These are phyloP conservation scores for Strigomonas culicis DNA, from an alignment of 208 protist genomes.

Conservation along the genomic window DNA sequence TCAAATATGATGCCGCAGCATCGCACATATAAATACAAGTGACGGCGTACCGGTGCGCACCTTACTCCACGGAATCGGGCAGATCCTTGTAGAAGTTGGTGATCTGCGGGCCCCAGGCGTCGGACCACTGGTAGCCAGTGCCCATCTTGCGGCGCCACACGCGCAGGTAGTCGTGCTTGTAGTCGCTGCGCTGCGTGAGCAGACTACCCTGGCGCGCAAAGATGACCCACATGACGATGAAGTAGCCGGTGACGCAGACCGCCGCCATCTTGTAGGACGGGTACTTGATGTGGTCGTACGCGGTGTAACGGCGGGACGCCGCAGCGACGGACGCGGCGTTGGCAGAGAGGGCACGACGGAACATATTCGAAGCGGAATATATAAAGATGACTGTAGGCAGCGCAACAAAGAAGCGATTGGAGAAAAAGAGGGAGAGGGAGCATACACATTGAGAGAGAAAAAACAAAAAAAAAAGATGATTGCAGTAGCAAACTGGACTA, in stretches of 20 bases:
- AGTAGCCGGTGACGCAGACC: slow-evolving; percentile 50
- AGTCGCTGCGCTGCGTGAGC: slow-evolving; percentile 37
- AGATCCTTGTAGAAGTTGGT: slow-evolving; percentile 79
- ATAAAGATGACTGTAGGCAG: slow-evolving; percentile 13
- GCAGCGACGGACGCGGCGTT: slow-evolving; percentile 24
- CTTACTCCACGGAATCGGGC: slow-evolving; percentile 65
- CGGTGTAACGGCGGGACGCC: slow-evolving; percentile 60
- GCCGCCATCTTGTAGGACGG: slow-evolving; percentile 51
- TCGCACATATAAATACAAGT: background rate
- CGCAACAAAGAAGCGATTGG: slow-evolving; percentile 14
- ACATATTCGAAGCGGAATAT: slow-evolving; percentile 30
- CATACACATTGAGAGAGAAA: background rate
- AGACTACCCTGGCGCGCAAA: slow-evolving; percentile 58
- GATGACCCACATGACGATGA: slow-evolving; percentile 70
- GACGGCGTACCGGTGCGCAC: background rate
- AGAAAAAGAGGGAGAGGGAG: slow-evolving; percentile 4
- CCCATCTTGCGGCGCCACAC: slow-evolving; percentile 85
- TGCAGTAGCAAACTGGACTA: background rate
- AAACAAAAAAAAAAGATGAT: background rate
- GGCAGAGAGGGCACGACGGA: slow-evolving; percentile 65
- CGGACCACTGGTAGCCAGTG: slow-evolving; percentile 87
- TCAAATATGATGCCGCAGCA: background rate
- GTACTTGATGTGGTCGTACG: slow-evolving; percentile 85
- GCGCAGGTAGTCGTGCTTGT: slow-evolving; percentile 80
- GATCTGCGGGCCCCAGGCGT: slow-evolving; percentile 81